Evolutionary conservation across 2,329 filamentous ascomycete genomes (phyloP).

Genomic region (Clarireedia monteithiana): DNA sequence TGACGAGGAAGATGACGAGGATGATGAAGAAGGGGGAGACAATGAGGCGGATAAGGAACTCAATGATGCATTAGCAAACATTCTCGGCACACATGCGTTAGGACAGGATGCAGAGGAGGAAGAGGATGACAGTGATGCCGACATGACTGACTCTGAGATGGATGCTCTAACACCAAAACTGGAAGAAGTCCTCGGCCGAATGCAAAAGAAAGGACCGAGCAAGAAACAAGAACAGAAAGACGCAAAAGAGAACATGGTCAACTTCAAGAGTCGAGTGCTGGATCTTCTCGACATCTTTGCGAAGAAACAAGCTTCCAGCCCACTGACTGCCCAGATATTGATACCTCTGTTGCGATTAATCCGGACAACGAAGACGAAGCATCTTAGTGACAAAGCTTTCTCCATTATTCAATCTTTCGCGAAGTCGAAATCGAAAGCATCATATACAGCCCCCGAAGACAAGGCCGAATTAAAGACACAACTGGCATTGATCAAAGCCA

Average conservation of each 20-base stretch:
- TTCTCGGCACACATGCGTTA: slow-evolving; percentile 63
- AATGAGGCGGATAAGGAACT: slow-evolving; percentile 36
- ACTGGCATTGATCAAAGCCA: slow-evolving; percentile 47
- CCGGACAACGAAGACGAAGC: slow-evolving; percentile 67
- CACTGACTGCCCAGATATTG: slow-evolving; percentile 61
- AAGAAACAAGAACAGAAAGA: slow-evolving; percentile 82
- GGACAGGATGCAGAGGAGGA: slow-evolving; percentile 48
- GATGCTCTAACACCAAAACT: slow-evolving; percentile 78
- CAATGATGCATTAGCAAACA: slow-evolving; percentile 68
- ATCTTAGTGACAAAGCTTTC: slow-evolving; percentile 65
- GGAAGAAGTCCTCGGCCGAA: slow-evolving; percentile 73
- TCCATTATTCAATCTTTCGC: slow-evolving; percentile 67
- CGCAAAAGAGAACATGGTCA: slow-evolving; percentile 80
- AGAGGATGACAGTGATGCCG: slow-evolving; percentile 56
- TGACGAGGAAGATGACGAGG: slow-evolving; percentile 32
- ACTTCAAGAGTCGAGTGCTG: slow-evolving; percentile 90
- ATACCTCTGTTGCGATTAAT: slow-evolving; percentile 70
- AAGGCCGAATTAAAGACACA: slow-evolving; percentile 35
- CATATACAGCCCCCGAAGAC: slow-evolving; percentile 37
- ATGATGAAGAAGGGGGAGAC: slow-evolving; percentile 31
- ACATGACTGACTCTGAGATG: slow-evolving; percentile 97
- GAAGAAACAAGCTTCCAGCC: slow-evolving; percentile 64
- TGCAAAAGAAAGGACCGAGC: slow-evolving; percentile 52
- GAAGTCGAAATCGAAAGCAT: slow-evolving; percentile 52
- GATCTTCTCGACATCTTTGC: slow-evolving; percentile 82